Base-by-base conservation (phyloP, 169 alveolate genomes). In the Eimeria acervulina region DNA sequence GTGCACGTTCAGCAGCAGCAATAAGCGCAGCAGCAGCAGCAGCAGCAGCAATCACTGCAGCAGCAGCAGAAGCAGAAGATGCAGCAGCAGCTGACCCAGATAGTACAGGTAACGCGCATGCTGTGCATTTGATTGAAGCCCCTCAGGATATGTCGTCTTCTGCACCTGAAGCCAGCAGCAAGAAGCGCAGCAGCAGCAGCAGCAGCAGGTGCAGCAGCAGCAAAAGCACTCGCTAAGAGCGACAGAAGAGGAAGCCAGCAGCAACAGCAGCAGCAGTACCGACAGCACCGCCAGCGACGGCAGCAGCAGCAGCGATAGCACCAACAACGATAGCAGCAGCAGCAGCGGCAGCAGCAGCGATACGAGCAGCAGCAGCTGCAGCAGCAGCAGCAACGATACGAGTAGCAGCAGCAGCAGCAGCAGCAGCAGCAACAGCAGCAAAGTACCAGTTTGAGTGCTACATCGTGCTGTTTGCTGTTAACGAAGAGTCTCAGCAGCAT, bases 91-190 rank as follows among this genome's bases (percentile, higher is more conserved):
- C 87, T 97, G 97, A 17, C 99, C 99, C 59, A 98, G 97, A 94
- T 99, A 99, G 98, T 97, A 99, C 38, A 99, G 97, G 96, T 99
- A 98, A 90, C 99, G 97, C 3, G 99, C 99, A 70, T 98, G 98
- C 93, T 99, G 99, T 66, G 99, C 99, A 89, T 98, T 98, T 13
- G 99, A 98, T 13, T 98, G 98, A 76, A 98, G 97, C 51, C 97
- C 97, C 92, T 98, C 99, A 95, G 98, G 99, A 98, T 98, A 98
- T 95, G 97, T 95, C 31, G 98, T 92, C 87, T 96, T 96, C 40
- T 89, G 72, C 26, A 63, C 63, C 96, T 94, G 90, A 5, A 40
- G 28, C 23, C 81, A 55, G 51, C 5, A 44, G 36, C 10, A 51
- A 10, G 23, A 28, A 26, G 63, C 2, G 33, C 55, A 76, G 44